phyloP scores from a whole-genome alignment of 257 asterid species.

The Solanum pennellii region DNA sequence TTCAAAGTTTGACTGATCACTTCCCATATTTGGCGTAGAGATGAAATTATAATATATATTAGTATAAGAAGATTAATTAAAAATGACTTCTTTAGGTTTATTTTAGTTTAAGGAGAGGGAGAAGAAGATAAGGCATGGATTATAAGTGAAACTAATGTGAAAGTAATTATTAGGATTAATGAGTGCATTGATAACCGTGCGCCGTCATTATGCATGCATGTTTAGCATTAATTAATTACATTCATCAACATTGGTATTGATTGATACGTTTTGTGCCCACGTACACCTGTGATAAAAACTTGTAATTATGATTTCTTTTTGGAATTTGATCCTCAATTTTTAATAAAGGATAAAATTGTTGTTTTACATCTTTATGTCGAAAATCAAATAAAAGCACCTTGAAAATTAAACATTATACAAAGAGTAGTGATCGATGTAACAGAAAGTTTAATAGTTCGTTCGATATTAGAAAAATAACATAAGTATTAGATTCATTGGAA shows the following conservation, averaged over 20 bases:
- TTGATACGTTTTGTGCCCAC: background rate
- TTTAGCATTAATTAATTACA: background rate
- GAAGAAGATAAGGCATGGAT: background rate
- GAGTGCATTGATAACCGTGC: constrained; percentile 48
- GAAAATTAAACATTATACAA: background rate
- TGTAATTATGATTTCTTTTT: background rate
- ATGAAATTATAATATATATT: background rate
- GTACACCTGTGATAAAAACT: background rate
- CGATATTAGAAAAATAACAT: background rate
- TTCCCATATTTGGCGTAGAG: constrained; percentile 11
- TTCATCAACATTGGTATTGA: background rate
- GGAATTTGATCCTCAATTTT: background rate
- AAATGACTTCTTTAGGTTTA: background rate
- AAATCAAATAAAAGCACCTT: background rate
- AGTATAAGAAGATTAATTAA: background rate
- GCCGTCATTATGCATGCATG: constrained; percentile 13
- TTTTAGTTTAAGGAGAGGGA: background rate
- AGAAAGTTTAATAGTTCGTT: background rate
- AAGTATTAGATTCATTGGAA: background rate
- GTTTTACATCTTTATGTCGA: background rate
- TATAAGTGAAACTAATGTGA: background rate
- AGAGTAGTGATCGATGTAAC: background rate
- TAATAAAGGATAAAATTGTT: background rate
- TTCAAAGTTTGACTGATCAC: constrained; percentile 23
- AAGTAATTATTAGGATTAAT: constrained; percentile 10